Conservation (phyloP, 225 moss, liverwort and hornwort species). For the Pleurozium schreberi region DNA sequence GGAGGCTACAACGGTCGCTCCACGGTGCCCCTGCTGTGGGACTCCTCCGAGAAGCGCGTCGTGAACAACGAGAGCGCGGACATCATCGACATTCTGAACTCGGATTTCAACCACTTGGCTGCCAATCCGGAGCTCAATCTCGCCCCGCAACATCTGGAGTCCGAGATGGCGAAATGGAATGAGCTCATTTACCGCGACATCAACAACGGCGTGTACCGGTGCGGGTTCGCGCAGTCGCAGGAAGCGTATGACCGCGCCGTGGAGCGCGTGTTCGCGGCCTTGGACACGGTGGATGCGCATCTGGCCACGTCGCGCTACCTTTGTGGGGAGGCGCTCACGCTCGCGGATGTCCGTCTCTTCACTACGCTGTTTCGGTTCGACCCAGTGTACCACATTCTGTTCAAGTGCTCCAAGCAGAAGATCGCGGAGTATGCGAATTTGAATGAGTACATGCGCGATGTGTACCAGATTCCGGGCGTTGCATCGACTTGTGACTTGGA, state of each 20-base stretch:
- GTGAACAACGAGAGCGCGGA: slow-evolving; percentile 97
- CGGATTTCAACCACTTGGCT: slow-evolving; percentile 78
- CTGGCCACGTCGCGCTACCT: slow-evolving; percentile 65
- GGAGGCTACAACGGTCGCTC: slow-evolving; percentile 85
- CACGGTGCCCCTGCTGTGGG: slow-evolving; percentile 97
- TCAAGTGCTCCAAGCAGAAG: slow-evolving; percentile 97
- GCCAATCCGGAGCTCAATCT: slow-evolving; percentile 55
- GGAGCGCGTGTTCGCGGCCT: slow-evolving; percentile 42
- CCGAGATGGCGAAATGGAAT: slow-evolving; percentile 68
- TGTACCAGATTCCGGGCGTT: slow-evolving; percentile 86
- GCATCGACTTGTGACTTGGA: slow-evolving; percentile 73
- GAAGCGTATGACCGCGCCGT: slow-evolving; percentile 65
- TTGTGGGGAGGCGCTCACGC: slow-evolving; percentile 59
- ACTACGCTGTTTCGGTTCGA: slow-evolving; percentile 95
- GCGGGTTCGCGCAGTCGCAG: slow-evolving; percentile 94
- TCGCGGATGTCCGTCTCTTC: slow-evolving; percentile 82
- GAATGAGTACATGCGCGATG: slow-evolving; percentile 58
- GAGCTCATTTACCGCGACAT: slow-evolving; percentile 57
- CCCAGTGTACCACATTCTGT: slow-evolving; percentile 76
- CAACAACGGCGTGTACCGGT: slow-evolving; percentile 95
- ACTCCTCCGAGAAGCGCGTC: slow-evolving; percentile 37
- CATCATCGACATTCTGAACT: slow-evolving; percentile 84
- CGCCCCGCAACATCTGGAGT: slow-evolving; percentile 23
- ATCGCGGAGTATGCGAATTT: slow-evolving; percentile 58
- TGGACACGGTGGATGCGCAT: slow-evolving; percentile 70